Base-by-base conservation (phyloP, 2,329 filamentous ascomycete species). In the Cryphonectria nitschkei region DNA sequence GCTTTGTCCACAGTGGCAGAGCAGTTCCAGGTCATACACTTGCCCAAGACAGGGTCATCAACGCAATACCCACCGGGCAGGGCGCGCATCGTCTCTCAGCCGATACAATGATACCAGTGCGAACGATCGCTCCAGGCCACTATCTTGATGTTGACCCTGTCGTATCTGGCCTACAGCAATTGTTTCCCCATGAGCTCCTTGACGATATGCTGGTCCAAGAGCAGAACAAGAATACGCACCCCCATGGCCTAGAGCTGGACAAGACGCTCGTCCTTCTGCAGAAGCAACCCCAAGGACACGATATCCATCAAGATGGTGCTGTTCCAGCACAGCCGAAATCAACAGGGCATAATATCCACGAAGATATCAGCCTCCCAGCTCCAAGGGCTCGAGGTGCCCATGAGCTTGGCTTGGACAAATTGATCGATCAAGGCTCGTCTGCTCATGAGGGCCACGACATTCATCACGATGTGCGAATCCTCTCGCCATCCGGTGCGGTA, bases 111-210 rank as follows among this genome's bases (percentile, higher is more conserved):
- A 43, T 71, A 29, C 68, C 71, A 43, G 37, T 41, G 39, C 54
- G 60, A 22, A 39, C 41, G 7, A 60, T 64, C 7, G 58, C 69
- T 29, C 56, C 71, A 16, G 58, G 56, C 26, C 66, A 71, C 58
- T 66, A 61, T 43, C 69, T 73, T 16, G 63, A 73, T 14, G 69
- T 50, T 16, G 71, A 73, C 22, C 71, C 71, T 11, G 29, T 63
- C 39, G 34, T 73, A 9, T 68, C 69, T 13, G 50, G 39, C 2
- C 69, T 69, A 4, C 66, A 64, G 11, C 71, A 64, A 26, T 3
- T 69, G 2, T 67, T 73, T 50, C 58, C 69, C 13, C 71, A 73
- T 39, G 71, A 73, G 58, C 64, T 73, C 32, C 66, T 73, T 6
- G 41, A 69, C 11, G 71, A 73, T 29, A 50, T 56, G 8, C 22